phyloP scores from a whole-genome alignment of 1,139 yeast species.

The Torulaspora globosa region DNA sequence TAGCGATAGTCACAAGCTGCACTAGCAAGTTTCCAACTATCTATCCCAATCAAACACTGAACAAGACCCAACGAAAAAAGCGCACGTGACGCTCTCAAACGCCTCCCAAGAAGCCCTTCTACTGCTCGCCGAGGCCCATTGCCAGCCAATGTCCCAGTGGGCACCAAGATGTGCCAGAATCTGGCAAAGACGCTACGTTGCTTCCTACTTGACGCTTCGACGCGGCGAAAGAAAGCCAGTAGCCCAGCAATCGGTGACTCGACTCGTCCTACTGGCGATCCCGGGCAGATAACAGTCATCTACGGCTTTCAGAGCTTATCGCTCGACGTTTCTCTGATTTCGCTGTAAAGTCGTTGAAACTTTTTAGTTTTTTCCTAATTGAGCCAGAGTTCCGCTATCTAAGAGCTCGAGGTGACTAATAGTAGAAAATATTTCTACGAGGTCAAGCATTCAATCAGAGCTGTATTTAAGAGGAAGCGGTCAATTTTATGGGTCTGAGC shows the following conservation, averaged over 20 bases:
- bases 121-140: not conserved
- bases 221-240: not conserved
- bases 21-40: not conserved
- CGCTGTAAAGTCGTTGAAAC: slow-evolving; percentile 1
- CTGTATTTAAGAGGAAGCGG: not conserved
- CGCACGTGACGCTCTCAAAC: not conserved
- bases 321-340: slow-evolving; percentile 1
- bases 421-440: slow-evolving; percentile 4
- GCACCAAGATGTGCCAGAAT: not conserved
- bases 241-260: not conserved
- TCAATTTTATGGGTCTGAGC: not conserved
- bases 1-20: not conserved
- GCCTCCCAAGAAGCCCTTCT: not conserved
- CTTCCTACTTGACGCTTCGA: not conserved
- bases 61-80: not conserved
- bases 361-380: slow-evolving; percentile 7
- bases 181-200: not conserved
- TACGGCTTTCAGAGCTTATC: not conserved
- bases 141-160: not conserved
- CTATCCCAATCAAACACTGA: not conserved
- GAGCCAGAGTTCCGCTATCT: not conserved
- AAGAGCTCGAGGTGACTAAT: slow-evolving; percentile 4
- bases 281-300: not conserved
- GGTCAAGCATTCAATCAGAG: not conserved
- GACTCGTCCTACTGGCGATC: not conserved